Evolutionary conservation across 805 yeast genomes (phyloP).

Genomic region (Saccharomyces kudriavzevii): DNA sequence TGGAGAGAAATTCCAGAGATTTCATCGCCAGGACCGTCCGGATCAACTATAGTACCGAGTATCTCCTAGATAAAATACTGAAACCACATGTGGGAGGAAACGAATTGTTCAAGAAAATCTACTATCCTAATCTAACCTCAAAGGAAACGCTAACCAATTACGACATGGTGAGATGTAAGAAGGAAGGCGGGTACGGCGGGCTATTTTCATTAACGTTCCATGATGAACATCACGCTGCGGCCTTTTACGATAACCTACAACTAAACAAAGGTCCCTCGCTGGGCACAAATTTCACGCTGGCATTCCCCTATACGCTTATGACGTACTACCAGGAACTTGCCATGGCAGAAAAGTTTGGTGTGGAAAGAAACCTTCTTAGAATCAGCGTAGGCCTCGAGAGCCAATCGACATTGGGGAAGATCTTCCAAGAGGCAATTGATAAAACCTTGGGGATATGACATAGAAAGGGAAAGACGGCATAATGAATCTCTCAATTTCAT

Average conservation of each 20-base stretch:
- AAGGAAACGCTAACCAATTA: slow-evolving; percentile 50
- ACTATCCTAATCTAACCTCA: slow-evolving; percentile 51
- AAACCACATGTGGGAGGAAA: slow-evolving; percentile 27
- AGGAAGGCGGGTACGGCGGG: slow-evolving; percentile 80
- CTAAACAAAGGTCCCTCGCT: slow-evolving; percentile 71
- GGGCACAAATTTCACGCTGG: slow-evolving; percentile 76
- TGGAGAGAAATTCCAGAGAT: slow-evolving; percentile 89
- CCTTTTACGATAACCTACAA: slow-evolving; percentile 53
- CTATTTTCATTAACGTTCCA: slow-evolving; percentile 65
- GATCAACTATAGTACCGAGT: slow-evolving; percentile 45
- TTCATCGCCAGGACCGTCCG: slow-evolving; percentile 51
- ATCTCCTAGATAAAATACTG: slow-evolving; percentile 44
- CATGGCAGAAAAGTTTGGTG: slow-evolving; percentile 73
- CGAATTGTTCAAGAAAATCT: slow-evolving; percentile 50
- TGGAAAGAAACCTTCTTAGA: slow-evolving; percentile 66
- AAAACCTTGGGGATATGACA: slow-evolving; percentile 6
- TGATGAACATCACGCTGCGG: slow-evolving; percentile 54
- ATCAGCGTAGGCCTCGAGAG: slow-evolving; percentile 80
- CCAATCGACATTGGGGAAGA: slow-evolving; percentile 42
- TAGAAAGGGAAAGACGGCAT: not conserved
- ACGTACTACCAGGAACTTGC: slow-evolving; percentile 81
- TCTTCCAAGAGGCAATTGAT: slow-evolving; percentile 46
- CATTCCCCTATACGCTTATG: slow-evolving; percentile 78
- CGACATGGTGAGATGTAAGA: slow-evolving; percentile 50
- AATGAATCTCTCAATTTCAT: not conserved